Percentiles rank a stretch among this genome's conserved stretches.
These are phyloP conservation scores for Aspergillus baeticus DNA, from an alignment of 495 filamentous ascomycete species.

Conservation along the genomic window DNA sequence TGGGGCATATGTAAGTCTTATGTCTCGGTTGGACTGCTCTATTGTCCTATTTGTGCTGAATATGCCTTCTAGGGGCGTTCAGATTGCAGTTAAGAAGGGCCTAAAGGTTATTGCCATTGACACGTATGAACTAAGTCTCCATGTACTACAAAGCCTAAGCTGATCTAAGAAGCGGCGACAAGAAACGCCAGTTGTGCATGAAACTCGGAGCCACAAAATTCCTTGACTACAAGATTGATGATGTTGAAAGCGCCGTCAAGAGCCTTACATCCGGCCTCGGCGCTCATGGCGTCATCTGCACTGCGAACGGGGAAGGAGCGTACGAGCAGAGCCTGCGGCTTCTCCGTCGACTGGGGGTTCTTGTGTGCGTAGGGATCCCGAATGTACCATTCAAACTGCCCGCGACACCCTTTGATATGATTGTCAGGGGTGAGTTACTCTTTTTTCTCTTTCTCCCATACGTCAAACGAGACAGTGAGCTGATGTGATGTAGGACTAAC, in stretches of 20 bases:
- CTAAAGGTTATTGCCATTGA: constrained; percentile 45
- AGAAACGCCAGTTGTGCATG: constrained; percentile 41
- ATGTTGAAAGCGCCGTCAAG: constrained; percentile 36
- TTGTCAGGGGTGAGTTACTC: constrained; percentile 31
- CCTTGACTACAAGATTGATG: constrained; percentile 38
- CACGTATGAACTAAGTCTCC: constrained; percentile 23
- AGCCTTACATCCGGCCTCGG: constrained; percentile 35
- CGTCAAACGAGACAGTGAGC: background rate
- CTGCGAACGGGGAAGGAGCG: constrained; percentile 37
- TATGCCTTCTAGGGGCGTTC: constrained; percentile 31
- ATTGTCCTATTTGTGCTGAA: background rate
- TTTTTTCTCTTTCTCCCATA: background rate
- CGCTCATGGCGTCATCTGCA: constrained; percentile 46
- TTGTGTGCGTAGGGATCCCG: constrained; percentile 47
- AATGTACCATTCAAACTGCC: constrained; percentile 35
- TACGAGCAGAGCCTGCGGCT: constrained; percentile 42
- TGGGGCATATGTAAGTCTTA: constrained; percentile 41
- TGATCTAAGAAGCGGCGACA: constrained; percentile 28
- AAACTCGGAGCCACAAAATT: constrained; percentile 38
- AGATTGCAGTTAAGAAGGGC: constrained; percentile 42
- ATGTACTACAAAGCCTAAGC: background rate
- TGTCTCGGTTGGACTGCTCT: background rate
- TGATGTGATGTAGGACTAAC: constrained; percentile 30
- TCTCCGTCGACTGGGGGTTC: constrained; percentile 37
- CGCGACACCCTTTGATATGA: constrained; percentile 45